A percentile compares a stretch with the other conserved stretches of the same genome.
phyloP scores from a whole-genome alignment of 352 stramenopile genomes.

The Pythium inflatum region DNA sequence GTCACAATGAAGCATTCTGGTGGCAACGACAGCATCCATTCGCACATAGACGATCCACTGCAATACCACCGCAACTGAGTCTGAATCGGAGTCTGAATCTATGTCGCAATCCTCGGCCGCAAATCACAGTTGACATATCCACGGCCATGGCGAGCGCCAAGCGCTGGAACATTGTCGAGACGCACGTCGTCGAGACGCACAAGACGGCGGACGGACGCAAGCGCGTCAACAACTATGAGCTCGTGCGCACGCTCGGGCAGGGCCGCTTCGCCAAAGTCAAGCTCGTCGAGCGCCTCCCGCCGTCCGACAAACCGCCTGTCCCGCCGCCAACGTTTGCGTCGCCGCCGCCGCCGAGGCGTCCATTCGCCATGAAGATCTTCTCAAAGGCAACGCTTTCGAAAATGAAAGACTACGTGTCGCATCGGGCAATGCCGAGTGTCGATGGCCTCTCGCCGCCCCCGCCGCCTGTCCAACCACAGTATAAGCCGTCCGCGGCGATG shows the following conservation, averaged over 20 bases:
- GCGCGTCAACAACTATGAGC: slow-evolving; percentile 82
- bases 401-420: slow-evolving; percentile 81
- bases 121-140: too few species aligned
- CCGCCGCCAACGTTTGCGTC: not conserved
- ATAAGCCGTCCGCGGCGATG: slow-evolving; percentile 38
- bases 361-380: slow-evolving; percentile 87
- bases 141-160: slow-evolving; percentile 28
- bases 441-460: not conserved
- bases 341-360: slow-evolving; percentile 23
- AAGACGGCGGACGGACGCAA: slow-evolving; percentile 58
- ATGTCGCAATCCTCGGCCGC: too few species aligned
- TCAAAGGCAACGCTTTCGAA: slow-evolving; percentile 75
- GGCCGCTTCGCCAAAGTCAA: slow-evolving; percentile 88
- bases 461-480: not conserved
- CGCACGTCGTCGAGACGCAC: slow-evolving; percentile 45
- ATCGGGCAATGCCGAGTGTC: too few species aligned
- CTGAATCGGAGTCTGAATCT: not conserved
- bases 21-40: not conserved
- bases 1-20: not conserved
- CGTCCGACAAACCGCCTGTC: not conserved
- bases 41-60: not conserved
- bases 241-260: slow-evolving; percentile 70
- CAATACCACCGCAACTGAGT: not conserved
- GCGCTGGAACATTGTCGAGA: slow-evolving; percentile 79
- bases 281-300: slow-evolving; percentile 67